Evolutionary conservation across 768 basidiomycete species (phyloP).

Genomic region (Rhodotorula sphaerocarpa): DNA sequence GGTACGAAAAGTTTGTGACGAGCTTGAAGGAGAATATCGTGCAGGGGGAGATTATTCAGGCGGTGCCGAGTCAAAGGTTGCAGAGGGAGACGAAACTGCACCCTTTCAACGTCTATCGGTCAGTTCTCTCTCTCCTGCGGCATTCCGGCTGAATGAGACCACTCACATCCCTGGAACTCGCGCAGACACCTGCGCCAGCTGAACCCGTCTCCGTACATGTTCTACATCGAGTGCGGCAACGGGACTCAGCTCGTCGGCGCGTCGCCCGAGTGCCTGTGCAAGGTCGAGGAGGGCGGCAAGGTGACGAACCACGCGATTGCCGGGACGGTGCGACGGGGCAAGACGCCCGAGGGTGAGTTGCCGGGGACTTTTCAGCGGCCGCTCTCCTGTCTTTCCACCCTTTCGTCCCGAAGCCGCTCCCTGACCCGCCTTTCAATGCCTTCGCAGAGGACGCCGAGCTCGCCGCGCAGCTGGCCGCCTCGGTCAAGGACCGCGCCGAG

Average conservation of each 20-base stretch:
- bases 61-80: conserved; percentile 89
- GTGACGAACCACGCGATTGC: conserved; percentile 98
- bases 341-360: conserved; percentile 68
- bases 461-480: conserved; percentile 63
- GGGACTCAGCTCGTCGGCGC: conserved; percentile 94
- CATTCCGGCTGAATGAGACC: not conserved
- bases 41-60: conserved; percentile 96
- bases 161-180: not conserved
- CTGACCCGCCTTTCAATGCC: not conserved
- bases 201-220: conserved; percentile 99
- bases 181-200: conserved; percentile 67
- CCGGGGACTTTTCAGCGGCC: no score
- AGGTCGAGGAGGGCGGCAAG: conserved; percentile 68
- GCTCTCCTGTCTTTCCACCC: not conserved
- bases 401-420: not conserved
- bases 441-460: conserved; percentile 79
- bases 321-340: conserved; percentile 81
- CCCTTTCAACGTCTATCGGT: conserved; percentile 92
- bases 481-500: conserved; percentile 92
- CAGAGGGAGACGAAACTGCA: conserved; percentile 76
- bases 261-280: conserved; percentile 94
- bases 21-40: conserved; percentile 87
- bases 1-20: conserved; percentile 86
- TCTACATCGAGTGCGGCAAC: conserved; percentile 79
- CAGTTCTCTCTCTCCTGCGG: not conserved